Percentiles rank a stretch among this genome's conserved stretches.
Evolutionary conservation across 306 rosid species (phyloP).

Genomic region (Argentina anserina): DNA sequence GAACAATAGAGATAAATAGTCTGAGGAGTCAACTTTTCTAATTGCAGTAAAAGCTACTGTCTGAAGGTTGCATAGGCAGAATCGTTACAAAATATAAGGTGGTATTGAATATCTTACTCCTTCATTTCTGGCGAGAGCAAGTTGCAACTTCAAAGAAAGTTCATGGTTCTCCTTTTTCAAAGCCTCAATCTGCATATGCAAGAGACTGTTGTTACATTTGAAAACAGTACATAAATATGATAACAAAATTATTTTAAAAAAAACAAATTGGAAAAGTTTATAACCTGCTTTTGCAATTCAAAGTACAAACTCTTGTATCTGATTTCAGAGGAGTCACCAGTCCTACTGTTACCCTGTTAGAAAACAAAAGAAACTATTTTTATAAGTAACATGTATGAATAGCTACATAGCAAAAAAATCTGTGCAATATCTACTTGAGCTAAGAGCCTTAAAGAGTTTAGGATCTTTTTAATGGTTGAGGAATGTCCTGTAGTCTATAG

Average conservation of each 20-base stretch:
- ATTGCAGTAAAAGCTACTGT: too few species aligned
- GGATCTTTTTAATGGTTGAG: too few species aligned
- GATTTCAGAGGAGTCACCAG: conserved; percentile 14
- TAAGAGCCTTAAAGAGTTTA: too few species aligned
- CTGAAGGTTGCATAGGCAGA: neutral
- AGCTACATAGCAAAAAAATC: conserved; percentile 7
- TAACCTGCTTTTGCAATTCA: conserved; percentile 59
- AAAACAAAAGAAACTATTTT: conserved; percentile 1
- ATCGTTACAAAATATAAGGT: neutral
- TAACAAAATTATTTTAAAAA: too few species aligned
- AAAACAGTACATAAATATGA: neutral
- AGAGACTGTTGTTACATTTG: neutral
- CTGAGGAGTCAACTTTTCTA: too few species aligned
- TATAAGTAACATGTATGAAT: neutral
- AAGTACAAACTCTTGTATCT: conserved; percentile 44
- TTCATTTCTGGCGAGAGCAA: conserved; percentile 55
- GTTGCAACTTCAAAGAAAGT: conserved; percentile 48
- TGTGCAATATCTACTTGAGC: neutral
- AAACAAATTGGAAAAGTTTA: neutral
- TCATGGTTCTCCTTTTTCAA: conserved; percentile 38
- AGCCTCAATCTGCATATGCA: conserved; percentile 47
- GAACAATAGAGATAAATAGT: too few species aligned
- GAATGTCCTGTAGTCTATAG: too few species aligned
- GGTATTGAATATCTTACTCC: conserved; percentile 42
- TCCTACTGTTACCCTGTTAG: conserved; percentile 35